Evolutionary conservation across 2,329 filamentous ascomycete genomes (phyloP).

Genomic region (Fonsecaea monophora): DNA sequence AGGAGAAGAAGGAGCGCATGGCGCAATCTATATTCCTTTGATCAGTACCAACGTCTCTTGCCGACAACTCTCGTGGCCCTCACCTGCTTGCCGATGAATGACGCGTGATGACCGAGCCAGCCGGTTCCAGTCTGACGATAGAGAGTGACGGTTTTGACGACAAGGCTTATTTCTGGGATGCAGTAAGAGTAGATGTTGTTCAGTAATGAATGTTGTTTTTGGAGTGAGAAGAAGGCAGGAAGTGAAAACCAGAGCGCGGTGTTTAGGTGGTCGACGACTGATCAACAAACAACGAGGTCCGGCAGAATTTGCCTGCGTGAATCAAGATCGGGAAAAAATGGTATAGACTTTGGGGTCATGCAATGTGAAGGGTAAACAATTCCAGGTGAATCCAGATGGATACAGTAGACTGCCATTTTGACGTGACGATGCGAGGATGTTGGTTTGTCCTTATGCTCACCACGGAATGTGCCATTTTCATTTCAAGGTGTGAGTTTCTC

Average conservation of each 20-base stretch:
- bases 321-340: not conserved
- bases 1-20: constrained; percentile 23
- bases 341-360: not conserved
- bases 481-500: not conserved
- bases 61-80: not conserved
- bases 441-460: not conserved
- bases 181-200: not conserved
- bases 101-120: constrained; percentile 16
- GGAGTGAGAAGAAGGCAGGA: not conserved
- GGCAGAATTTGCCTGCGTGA: constrained; percentile 9
- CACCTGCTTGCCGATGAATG: constrained; percentile 9
- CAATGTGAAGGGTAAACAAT: not conserved
- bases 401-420: not conserved
- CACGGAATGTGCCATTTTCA: not conserved
- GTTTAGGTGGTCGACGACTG: not conserved
- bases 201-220: not conserved
- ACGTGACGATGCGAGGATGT: not conserved
- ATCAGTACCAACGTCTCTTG: not conserved
- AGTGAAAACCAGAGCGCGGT: not conserved
- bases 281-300: constrained; percentile 19
- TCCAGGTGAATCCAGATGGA: constrained; percentile 2
- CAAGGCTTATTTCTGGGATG: not conserved
- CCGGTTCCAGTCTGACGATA: constrained; percentile 9
- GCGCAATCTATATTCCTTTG: constrained; percentile 10
- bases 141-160: not conserved